These are phyloP conservation scores for Fusarium drepaniforme DNA, from an alignment of 2,329 filamentous ascomycete species.

Conservation along the genomic window DNA sequence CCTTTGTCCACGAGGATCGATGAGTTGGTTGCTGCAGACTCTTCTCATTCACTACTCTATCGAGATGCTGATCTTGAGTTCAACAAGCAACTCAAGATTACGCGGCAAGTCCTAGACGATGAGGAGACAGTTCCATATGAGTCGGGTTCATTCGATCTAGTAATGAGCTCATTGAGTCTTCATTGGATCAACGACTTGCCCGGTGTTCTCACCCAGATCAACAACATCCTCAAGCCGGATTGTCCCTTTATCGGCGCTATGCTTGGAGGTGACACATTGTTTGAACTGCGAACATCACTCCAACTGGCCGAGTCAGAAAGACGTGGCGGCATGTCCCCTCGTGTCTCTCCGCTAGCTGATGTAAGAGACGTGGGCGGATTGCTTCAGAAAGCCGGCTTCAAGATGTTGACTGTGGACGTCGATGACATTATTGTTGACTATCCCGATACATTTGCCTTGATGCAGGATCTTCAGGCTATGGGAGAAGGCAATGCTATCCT, in stretches of 20 bases:
- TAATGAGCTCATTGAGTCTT: conserved; percentile 88
- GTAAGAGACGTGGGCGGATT: conserved; percentile 92
- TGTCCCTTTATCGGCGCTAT: conserved; percentile 94
- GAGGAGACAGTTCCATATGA: conserved; percentile 83
- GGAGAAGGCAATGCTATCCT: conserved; percentile 92
- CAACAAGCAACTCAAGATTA: conserved; percentile 79
- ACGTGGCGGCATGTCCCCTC: conserved; percentile 89
- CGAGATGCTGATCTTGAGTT: conserved; percentile 82
- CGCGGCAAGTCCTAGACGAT: conserved; percentile 79
- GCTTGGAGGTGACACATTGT: conserved; percentile 95
- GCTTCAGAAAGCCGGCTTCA: conserved; percentile 89
- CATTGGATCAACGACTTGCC: conserved; percentile 99
- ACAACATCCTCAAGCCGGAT: conserved; percentile 89
- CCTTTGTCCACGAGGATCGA: conserved; percentile 79
- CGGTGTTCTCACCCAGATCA: conserved; percentile 85
- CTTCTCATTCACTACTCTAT: conserved; percentile 81
- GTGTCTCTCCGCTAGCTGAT: conserved; percentile 92
- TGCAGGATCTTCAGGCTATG: conserved; percentile 97
- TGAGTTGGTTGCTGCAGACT: conserved; percentile 84
- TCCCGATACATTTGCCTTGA: conserved; percentile 88
- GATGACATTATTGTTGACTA: conserved; percentile 98
- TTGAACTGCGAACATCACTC: conserved; percentile 90
- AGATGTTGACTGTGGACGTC: conserved; percentile 94
- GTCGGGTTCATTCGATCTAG: conserved; percentile 85
- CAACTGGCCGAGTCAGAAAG: conserved; percentile 94